phyloP scores from a whole-genome alignment of 2,329 filamentous ascomycete species.

The Sodiomyces alkalinus region DNA sequence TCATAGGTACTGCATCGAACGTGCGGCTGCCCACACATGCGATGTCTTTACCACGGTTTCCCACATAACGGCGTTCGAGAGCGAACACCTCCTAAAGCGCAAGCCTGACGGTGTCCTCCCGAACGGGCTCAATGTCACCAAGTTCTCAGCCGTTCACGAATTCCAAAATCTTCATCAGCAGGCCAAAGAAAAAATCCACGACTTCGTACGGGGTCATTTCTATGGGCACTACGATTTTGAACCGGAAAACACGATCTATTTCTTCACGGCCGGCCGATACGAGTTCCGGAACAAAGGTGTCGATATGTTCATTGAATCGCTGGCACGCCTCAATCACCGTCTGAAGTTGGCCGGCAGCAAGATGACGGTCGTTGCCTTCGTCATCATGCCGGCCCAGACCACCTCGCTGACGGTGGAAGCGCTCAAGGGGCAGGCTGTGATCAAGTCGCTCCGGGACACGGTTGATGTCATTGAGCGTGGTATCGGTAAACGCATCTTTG shows the following conservation, averaged over 20 bases:
- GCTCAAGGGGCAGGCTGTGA: constrained; percentile 89
- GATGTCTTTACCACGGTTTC: constrained; percentile 99
- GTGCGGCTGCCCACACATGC: constrained; percentile 76
- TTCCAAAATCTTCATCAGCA: constrained; percentile 97
- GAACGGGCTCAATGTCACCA: constrained; percentile 95
- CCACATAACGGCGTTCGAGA: constrained; percentile 96
- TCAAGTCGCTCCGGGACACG: constrained; percentile 89
- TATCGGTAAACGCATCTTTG: constrained; percentile 86
- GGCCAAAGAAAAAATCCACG: constrained; percentile 94
- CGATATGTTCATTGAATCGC: constrained; percentile 97
- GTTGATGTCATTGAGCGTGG: constrained; percentile 84
- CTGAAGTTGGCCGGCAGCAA: constrained; percentile 77
- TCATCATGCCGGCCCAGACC: constrained; percentile 97
- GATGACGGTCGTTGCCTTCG: constrained; percentile 89
- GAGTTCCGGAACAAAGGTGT: constrained; percentile 98
- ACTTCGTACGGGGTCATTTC: constrained; percentile 95
- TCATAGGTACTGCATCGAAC: constrained; percentile 95
- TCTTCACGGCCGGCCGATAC: constrained; percentile 94
- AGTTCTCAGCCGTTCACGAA: constrained; percentile 96
- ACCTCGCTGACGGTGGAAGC: constrained; percentile 90
- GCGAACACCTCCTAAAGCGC: constrained; percentile 90
- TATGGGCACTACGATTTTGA: constrained; percentile 98
- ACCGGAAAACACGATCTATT: constrained; percentile 88
- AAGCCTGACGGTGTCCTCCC: constrained; percentile 94
- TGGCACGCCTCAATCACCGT: constrained; percentile 86